A percentile compares a stretch with the other conserved stretches of the same genome.
These are phyloP conservation scores for Aquilaria yunnanensis DNA, from an alignment of 345 rosid genomes.

Conservation along the genomic window DNA sequence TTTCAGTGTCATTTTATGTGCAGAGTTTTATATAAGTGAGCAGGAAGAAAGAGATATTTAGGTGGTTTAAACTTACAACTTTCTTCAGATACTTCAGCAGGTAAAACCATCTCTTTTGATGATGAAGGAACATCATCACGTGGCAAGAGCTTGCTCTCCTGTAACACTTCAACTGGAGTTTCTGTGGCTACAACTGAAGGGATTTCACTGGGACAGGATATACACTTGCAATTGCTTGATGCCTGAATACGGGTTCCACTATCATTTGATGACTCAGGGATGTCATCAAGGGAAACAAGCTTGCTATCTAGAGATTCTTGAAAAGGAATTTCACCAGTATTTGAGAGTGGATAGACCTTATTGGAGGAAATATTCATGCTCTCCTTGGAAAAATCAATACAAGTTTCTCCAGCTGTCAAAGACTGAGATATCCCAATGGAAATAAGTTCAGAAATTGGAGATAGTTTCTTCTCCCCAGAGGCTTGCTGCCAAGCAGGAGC, in stretches of 20 bases:
- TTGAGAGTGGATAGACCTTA: slow-evolving; percentile 17
- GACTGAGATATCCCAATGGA: slow-evolving; percentile 26
- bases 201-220: slow-evolving; percentile 12
- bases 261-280: slow-evolving; percentile 6
- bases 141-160: slow-evolving; percentile 12
- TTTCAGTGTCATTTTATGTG: neutral
- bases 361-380: slow-evolving; percentile 16
- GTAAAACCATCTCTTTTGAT: neutral
- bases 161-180: slow-evolving; percentile 9
- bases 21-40: neutral
- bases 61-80: slow-evolving; percentile 41
- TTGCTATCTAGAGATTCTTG: slow-evolving; percentile 22
- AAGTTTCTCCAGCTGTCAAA: slow-evolving; percentile 17
- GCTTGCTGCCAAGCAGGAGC: slow-evolving; percentile 33
- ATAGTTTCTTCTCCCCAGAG: slow-evolving; percentile 15
- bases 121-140: slow-evolving; percentile 21
- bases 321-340: slow-evolving; percentile 20
- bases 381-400: slow-evolving; percentile 22
- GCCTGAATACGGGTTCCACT: slow-evolving; percentile 10
- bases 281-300: slow-evolving; percentile 14
- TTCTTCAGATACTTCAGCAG: slow-evolving; percentile 30
- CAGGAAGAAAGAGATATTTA: neutral
- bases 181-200: neutral
- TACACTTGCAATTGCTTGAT: slow-evolving; percentile 12
- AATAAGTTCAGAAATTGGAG: slow-evolving; percentile 30